Evolutionary conservation across 2,329 filamentous ascomycete species (phyloP), one percentile per base, ranked within the genome.

Genomic region (Zymoseptoria ardabiliae): DNA sequence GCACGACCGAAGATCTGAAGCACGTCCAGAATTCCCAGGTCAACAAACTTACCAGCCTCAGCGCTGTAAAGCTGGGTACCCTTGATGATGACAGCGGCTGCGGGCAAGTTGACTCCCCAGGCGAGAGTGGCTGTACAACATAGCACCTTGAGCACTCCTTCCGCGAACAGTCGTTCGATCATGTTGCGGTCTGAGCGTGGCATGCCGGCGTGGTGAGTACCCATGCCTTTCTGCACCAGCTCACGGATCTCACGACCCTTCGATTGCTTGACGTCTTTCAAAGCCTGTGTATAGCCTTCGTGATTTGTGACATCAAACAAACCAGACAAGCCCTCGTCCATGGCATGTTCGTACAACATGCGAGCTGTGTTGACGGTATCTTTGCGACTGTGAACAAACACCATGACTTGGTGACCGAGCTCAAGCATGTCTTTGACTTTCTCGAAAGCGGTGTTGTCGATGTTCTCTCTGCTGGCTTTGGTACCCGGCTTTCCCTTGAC

Each of bases 1-100:
- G 94, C 95, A 82, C 94, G 92, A 79, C 94, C 94, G 71, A 99
- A 99, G 61, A 99, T 99, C 72, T 99, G 94, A 58, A 99, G 80
- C 17, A 99, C 94, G 72, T 99, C 94, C 2, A 99, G 82, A 65
- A 99, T 99, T 2, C 94, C 93, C 4, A 99, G 81, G 70, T 99
- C 94, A 20, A 97, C 88, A 67, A 97, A 97, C 74, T 96, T 96
- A 74, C 94, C 94, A 56, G 96, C 93, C 72, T 97, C 90, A 0
- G 94, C 88, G 72, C 92, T 97, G 76, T 99, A 99, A 0, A 99
- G 84, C 71, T 97, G 93, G 0, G 94, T 99, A 17, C 94, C 94
- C 73, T 99, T 99, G 81, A 99, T 99, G 56, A 99, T 84, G 55
- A 99, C 94, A 0, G 94, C 95, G 0, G 94, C 94, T 35, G 94